A percentile compares a stretch with the other conserved stretches of the same genome.
These are phyloP conservation scores for Gossypium ekmanianum DNA, from an alignment of 345 rosid species.

Conservation along the genomic window DNA sequence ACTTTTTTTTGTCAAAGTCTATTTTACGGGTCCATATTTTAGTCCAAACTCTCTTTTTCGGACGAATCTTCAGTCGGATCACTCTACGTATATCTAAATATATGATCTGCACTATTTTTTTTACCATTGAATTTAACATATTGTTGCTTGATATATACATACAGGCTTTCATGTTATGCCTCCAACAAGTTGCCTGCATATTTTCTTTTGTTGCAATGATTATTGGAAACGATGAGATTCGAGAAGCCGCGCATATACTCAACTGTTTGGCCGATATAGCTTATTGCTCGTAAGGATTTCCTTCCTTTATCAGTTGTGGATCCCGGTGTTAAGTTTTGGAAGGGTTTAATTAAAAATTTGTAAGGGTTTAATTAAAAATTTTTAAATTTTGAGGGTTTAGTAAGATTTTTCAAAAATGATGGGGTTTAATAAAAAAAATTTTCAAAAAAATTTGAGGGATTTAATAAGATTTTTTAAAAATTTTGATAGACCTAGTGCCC, in stretches of 20 bases:
- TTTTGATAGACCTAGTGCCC: too few species aligned
- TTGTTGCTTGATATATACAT: constrained; percentile 10
- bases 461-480: too few species aligned
- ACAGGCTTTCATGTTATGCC: constrained; percentile 98
- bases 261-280: constrained; percentile 74
- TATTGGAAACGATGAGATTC: constrained; percentile 81
- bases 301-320: background rate
- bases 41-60: rapidly evolving
- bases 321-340: background rate
- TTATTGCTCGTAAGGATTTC: constrained; percentile 71
- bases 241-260: constrained; percentile 76
- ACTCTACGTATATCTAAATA: background rate
- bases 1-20: too few species aligned
- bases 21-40: too few species aligned
- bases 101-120: background rate
- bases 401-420: too few species aligned
- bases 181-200: constrained; percentile 92
- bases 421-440: too few species aligned
- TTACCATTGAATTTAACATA: background rate
- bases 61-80: rapidly evolving
- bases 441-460: too few species aligned
- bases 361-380: too few species aligned
- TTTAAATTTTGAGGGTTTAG: too few species aligned
- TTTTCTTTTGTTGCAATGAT: constrained; percentile 89
- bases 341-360: too few species aligned